Conservation (phyloP, 2,329 filamentous ascomycete genomes). For the Xylaria multiplex region DNA sequence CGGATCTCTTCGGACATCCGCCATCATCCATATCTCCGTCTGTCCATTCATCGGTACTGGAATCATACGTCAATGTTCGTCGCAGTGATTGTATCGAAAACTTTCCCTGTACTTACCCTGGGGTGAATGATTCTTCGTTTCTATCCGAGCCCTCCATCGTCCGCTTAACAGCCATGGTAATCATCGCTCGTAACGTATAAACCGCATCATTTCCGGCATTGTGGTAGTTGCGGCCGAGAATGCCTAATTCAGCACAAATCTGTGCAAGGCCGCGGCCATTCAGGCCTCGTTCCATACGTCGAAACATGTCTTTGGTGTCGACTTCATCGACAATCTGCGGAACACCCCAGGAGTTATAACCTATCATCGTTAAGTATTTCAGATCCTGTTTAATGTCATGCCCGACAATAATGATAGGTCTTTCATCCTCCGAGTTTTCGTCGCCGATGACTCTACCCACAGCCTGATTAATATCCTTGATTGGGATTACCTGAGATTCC, state of each 20-base stretch:
- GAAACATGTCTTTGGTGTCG: constrained; percentile 79
- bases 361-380: constrained; percentile 71
- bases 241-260: constrained; percentile 72
- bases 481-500: constrained; percentile 54
- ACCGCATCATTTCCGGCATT: constrained; percentile 89
- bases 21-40: constrained; percentile 49
- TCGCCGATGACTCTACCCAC: constrained; percentile 54
- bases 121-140: constrained; percentile 17
- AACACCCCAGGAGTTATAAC: constrained; percentile 66
- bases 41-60: constrained; percentile 46
- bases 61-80: constrained; percentile 27
- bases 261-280: constrained; percentile 66
- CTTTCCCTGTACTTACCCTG: constrained; percentile 13
- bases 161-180: constrained; percentile 65
- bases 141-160: constrained; percentile 33
- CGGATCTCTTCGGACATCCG: constrained; percentile 40
- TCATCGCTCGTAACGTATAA: constrained; percentile 79
- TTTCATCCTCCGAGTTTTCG: constrained; percentile 37
- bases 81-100: constrained; percentile 12
- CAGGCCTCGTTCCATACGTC: constrained; percentile 64
- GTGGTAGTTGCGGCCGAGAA: constrained; percentile 75
- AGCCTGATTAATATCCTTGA: constrained; percentile 48
- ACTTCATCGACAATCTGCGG: constrained; percentile 69
- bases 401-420: constrained; percentile 77
- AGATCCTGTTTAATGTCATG: constrained; percentile 78